Percentiles rank a stretch among this genome's conserved stretches.
Conservation (phyloP, 2,329 filamentous ascomycete genomes). For the Torrubiella hemipterigena region DNA sequence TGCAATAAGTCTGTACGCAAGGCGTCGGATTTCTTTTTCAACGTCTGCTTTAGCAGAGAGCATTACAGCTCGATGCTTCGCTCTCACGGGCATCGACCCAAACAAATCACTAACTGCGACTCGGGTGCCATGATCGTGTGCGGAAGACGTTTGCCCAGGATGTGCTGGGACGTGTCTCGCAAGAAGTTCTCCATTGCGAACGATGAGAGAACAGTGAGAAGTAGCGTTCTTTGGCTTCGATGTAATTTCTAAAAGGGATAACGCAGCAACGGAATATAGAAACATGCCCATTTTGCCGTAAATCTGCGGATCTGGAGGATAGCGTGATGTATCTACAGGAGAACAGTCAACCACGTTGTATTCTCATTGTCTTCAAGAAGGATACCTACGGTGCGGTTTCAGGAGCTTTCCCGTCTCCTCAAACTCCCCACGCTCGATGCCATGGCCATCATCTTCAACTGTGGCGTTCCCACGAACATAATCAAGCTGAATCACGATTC, state of each 20-base stretch:
- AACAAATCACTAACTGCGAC: conserved; percentile 73
- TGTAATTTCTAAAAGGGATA: conserved; percentile 66
- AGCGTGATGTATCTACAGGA: conserved; percentile 65
- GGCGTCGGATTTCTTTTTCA: conserved; percentile 50
- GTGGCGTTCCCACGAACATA: conserved; percentile 63
- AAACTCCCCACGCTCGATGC: conserved; percentile 68
- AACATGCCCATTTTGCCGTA: conserved; percentile 67
- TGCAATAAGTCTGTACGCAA: conserved; percentile 47
- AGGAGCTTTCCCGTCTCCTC: conserved; percentile 55
- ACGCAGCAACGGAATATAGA: conserved; percentile 59
- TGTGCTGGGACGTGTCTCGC: conserved; percentile 51
- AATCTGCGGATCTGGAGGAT: conserved; percentile 26
- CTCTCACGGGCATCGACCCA: conserved; percentile 79
- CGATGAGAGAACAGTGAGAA: conserved; percentile 51
- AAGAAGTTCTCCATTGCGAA: conserved; percentile 59
- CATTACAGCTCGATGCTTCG: conserved; percentile 60
- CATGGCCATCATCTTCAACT: conserved; percentile 74
- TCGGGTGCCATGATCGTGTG: conserved; percentile 57
- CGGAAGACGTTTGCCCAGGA: conserved; percentile 41
- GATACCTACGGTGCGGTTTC: conserved; percentile 56
- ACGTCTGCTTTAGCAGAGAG: conserved; percentile 36
- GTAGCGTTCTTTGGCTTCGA: conserved; percentile 54
- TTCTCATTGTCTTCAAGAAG: too few species aligned
- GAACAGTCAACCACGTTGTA: too few species aligned
- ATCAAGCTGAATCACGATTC: conserved; percentile 60